Conservation (phyloP, 2,329 filamentous ascomycete species). For the Alternaria tenuissima region DNA sequence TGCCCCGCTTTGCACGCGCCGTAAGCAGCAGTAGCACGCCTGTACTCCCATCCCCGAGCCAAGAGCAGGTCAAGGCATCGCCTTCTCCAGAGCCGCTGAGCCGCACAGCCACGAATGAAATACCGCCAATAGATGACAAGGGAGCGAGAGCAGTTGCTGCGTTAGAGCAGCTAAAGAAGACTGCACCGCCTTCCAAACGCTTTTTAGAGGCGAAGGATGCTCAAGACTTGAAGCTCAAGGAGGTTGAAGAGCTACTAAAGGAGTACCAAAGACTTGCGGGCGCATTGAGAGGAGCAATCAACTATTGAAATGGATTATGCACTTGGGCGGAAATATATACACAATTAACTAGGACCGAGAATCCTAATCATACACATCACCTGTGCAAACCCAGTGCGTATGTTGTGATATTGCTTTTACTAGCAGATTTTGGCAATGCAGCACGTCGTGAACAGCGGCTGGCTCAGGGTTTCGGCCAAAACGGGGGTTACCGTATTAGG, state of each 20-base stretch:
- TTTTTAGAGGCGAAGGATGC: conserved; percentile 58
- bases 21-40: conserved; percentile 54
- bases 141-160: conserved; percentile 54
- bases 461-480: conserved; percentile 11
- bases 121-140: conserved; percentile 37
- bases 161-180: conserved; percentile 55
- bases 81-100: conserved; percentile 30
- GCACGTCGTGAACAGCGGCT: neutral
- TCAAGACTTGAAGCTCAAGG: conserved; percentile 56
- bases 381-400: neutral
- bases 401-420: neutral
- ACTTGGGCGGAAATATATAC: neutral
- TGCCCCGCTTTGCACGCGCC: conserved; percentile 76
- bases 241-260: conserved; percentile 57
- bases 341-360: neutral
- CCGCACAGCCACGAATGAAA: conserved; percentile 32
- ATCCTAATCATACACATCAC: neutral
- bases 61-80: conserved; percentile 39
- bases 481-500: conserved; percentile 18
- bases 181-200: conserved; percentile 56
- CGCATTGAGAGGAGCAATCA: conserved; percentile 55
- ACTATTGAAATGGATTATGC: conserved; percentile 30
- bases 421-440: neutral
- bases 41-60: conserved; percentile 50
- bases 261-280: conserved; percentile 56